phyloP scores from a whole-genome alignment of 2,329 filamentous ascomycete genomes.

The Coniochaeta hoffmannii region DNA sequence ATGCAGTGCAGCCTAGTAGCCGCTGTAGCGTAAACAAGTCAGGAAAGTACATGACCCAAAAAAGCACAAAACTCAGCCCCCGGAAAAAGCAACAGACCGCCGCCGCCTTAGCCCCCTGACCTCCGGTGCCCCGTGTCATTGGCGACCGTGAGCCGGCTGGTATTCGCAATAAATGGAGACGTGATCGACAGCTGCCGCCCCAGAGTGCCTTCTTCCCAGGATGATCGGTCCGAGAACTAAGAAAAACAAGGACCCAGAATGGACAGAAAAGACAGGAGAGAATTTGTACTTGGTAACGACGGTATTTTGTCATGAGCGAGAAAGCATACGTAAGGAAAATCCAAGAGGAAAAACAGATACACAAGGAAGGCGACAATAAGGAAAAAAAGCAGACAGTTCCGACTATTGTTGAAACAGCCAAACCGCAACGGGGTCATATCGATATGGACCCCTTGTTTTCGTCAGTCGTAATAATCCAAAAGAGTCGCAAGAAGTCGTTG shows the following conservation, averaged over 20 bases:
- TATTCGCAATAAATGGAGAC: background rate
- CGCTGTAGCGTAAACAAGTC: background rate
- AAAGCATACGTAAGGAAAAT: background rate
- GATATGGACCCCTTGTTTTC: background rate
- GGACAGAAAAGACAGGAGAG: background rate
- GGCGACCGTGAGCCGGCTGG: background rate
- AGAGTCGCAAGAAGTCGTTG: background rate
- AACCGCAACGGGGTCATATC: background rate
- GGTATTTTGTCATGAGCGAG: background rate
- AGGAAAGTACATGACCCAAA: background rate
- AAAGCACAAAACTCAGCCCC: background rate
- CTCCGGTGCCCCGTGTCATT: constrained; percentile 3
- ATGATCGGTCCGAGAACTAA: background rate
- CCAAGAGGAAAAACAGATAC: background rate
- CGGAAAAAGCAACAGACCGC: background rate
- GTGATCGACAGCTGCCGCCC: background rate
- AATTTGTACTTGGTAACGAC: background rate
- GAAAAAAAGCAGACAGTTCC: background rate
- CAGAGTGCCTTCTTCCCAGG: background rate
- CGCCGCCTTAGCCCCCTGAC: background rate
- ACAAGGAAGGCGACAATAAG: background rate
- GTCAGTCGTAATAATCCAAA: no score
- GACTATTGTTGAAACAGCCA: background rate
- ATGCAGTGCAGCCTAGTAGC: background rate
- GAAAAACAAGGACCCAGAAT: background rate